Conservation (phyloP, 495 filamentous ascomycete genomes). For the Neurospora sp. region DNA sequence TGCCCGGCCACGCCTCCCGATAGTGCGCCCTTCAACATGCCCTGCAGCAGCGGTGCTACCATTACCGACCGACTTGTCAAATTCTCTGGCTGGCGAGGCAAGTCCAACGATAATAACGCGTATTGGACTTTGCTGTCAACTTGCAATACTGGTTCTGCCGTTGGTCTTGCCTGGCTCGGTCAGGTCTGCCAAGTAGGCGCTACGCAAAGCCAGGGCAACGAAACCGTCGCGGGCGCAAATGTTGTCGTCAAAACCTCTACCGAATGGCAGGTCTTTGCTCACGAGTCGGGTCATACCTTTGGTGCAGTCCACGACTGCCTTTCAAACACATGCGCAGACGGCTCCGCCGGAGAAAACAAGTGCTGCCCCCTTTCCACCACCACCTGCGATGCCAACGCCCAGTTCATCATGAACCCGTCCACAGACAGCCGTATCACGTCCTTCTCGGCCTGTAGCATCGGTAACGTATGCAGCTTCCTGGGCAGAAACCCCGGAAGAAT, state of each 20-base stretch:
- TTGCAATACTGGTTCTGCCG: conserved; percentile 75
- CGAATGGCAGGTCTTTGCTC: conserved; percentile 95
- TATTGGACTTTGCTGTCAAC: conserved; percentile 90
- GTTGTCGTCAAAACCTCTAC: conserved; percentile 75
- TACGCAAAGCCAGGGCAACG: conserved; percentile 30
- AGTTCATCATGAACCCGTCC: conserved; percentile 94
- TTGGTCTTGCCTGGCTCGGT: conserved; percentile 89
- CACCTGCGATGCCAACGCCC: conserved; percentile 63
- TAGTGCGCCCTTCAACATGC: conserved; percentile 71
- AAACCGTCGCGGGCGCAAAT: conserved; percentile 74
- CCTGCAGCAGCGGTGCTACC: conserved; percentile 48
- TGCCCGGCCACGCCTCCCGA: conserved; percentile 59
- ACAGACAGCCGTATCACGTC: conserved; percentile 57
- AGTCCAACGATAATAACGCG: conserved; percentile 62
- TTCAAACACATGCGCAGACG: conserved; percentile 49
- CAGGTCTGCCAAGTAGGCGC: conserved; percentile 66
- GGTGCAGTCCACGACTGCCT: conserved; percentile 94
- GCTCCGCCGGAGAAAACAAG: conserved; percentile 54
- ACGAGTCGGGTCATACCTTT: conserved; percentile 92
- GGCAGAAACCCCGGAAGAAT: conserved; percentile 68
- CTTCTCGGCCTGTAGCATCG: conserved; percentile 83
- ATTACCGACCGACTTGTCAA: conserved; percentile 76
- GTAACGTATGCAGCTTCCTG: conserved; percentile 92
- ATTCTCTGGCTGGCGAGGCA: conserved; percentile 82
- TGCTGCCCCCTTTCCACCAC: conserved; percentile 72